Percentiles rank a stretch among this genome's conserved stretches.
Conservation (phyloP, 208 protist species). For the Trypanosoma melophagium region DNA sequence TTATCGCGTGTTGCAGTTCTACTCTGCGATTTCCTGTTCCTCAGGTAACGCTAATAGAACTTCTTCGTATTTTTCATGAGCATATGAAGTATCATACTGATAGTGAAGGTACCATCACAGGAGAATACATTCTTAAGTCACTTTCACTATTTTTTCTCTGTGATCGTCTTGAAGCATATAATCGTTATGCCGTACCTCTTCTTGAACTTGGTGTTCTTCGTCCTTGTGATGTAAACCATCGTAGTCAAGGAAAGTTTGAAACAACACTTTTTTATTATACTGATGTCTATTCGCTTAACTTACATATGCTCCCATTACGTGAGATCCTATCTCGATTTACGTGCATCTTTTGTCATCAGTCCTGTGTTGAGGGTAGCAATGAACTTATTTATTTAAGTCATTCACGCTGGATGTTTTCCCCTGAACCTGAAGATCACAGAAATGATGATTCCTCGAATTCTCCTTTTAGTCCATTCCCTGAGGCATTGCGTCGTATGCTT, state of each 20-base stretch:
- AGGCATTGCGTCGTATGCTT: slow-evolving; percentile 26
- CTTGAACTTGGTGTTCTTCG: slow-evolving; percentile 21
- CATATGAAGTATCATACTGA: slow-evolving; percentile 28
- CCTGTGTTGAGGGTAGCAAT: slow-evolving; percentile 29
- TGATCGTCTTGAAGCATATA: slow-evolving; percentile 20
- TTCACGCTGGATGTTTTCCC: slow-evolving; percentile 28
- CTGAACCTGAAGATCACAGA: not conserved
- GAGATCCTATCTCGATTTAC: slow-evolving; percentile 25
- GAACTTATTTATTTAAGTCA: slow-evolving; percentile 35
- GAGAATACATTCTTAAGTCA: slow-evolving; percentile 29
- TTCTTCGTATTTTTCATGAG: slow-evolving; percentile 17
- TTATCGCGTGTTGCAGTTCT: slow-evolving; percentile 19
- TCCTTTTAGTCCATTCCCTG: slow-evolving; percentile 33
- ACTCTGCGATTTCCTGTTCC: slow-evolving; percentile 16
- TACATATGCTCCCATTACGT: slow-evolving; percentile 18
- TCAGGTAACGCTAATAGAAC: slow-evolving; percentile 24
- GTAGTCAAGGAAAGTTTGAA: slow-evolving; percentile 14
- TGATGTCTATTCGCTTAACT: not conserved
- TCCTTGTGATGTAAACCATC: not conserved
- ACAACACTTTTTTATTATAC: slow-evolving; percentile 7
- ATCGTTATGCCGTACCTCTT: slow-evolving; percentile 22
- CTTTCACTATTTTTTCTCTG: slow-evolving; percentile 23
- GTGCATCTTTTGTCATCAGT: slow-evolving; percentile 30
- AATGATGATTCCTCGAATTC: slow-evolving; percentile 9
- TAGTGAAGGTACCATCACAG: slow-evolving; percentile 9